Conservation (phyloP, 177 flowering plant genomes). For the Tripterygium wilfordii region DNA sequence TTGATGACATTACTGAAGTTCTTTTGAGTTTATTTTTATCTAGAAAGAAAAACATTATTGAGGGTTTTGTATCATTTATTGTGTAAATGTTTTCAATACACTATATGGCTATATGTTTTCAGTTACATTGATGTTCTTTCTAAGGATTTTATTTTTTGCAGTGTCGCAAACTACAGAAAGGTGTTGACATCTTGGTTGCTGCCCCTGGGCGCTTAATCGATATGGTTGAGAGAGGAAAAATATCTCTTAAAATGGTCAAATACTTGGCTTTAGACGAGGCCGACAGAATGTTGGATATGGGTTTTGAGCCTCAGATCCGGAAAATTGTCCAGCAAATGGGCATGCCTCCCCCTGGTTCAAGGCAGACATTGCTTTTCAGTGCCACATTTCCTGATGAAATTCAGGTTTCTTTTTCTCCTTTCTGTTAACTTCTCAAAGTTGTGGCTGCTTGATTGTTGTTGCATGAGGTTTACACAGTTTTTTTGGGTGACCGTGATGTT, state of each 20-base stretch:
- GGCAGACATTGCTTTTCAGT: conserved; percentile 61
- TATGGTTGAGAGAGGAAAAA: conserved; percentile 39
- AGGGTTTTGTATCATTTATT: too few relatives aligned
- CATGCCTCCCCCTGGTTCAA: conserved; percentile 39
- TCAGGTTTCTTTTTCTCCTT: too few relatives aligned
- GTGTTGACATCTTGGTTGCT: conserved; percentile 57
- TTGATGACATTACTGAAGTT: too few relatives aligned
- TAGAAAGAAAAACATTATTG: too few relatives aligned
- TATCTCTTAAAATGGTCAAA: conserved; percentile 37
- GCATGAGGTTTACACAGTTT: too few relatives aligned
- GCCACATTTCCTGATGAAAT: conserved; percentile 57
- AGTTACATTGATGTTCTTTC: neutral
- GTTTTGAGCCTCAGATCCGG: conserved; percentile 55
- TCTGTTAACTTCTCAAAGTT: too few relatives aligned
- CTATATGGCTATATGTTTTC: too few relatives aligned
- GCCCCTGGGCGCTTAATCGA: conserved; percentile 59
- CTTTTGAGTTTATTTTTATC: too few relatives aligned
- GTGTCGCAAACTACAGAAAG: conserved; percentile 40
- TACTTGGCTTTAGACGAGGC: conserved; percentile 57
- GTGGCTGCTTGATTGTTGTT: too few relatives aligned
- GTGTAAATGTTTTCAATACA: too few relatives aligned
- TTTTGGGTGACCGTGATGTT: too few relatives aligned
- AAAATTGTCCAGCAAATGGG: conserved; percentile 46
- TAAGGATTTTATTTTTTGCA: conserved; percentile 1
- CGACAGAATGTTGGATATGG: conserved; percentile 51